Percentiles rank a stretch among this genome's conserved stretches.
Conservation (phyloP, 1,284 basidiomycete species). For the Trichosporon inkin region DNA sequence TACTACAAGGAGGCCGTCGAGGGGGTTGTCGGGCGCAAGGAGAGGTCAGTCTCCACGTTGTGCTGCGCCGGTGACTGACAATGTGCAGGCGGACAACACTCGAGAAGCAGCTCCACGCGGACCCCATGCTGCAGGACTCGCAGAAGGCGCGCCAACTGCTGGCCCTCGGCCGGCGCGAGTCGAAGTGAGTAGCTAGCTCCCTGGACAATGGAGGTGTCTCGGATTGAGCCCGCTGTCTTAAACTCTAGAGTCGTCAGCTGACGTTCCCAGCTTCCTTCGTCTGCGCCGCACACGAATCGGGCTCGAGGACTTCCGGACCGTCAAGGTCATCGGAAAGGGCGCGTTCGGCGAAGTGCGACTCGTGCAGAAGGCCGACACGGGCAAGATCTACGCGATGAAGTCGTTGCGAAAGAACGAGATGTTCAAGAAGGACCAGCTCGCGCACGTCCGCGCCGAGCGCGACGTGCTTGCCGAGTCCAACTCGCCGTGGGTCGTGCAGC, state of each 20-base stretch:
- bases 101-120: slow-evolving; percentile 76
- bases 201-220: background rate
- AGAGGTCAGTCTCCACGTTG: slow-evolving; percentile 57
- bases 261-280: slow-evolving; percentile 64
- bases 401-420: slow-evolving; percentile 96
- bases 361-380: slow-evolving; percentile 94
- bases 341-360: slow-evolving; percentile 97
- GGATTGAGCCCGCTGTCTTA: background rate
- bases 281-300: slow-evolving; percentile 89
- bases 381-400: slow-evolving; percentile 99
- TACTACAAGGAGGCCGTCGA: slow-evolving; percentile 96
- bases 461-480: slow-evolving; percentile 97
- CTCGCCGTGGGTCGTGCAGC: slow-evolving; percentile 95
- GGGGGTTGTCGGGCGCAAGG: slow-evolving; percentile 81
- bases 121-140: slow-evolving; percentile 71
- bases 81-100: slow-evolving; percentile 75
- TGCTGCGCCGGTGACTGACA: background rate
- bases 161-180: slow-evolving; percentile 86
- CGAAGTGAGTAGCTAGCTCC: slow-evolving; percentile 54
- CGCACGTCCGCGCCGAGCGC: slow-evolving; percentile 96
- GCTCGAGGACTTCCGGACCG: slow-evolving; percentile 87
- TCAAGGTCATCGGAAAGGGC: slow-evolving; percentile 98
- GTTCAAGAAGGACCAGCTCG: slow-evolving; percentile 98
- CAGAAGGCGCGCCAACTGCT: slow-evolving; percentile 86
- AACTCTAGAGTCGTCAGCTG: background rate